Evolutionary conservation across 148 eudicot genomes (phyloP), one percentile per base, ranked within the genome.

Genomic region (Nepenthes mirabilis): DNA sequence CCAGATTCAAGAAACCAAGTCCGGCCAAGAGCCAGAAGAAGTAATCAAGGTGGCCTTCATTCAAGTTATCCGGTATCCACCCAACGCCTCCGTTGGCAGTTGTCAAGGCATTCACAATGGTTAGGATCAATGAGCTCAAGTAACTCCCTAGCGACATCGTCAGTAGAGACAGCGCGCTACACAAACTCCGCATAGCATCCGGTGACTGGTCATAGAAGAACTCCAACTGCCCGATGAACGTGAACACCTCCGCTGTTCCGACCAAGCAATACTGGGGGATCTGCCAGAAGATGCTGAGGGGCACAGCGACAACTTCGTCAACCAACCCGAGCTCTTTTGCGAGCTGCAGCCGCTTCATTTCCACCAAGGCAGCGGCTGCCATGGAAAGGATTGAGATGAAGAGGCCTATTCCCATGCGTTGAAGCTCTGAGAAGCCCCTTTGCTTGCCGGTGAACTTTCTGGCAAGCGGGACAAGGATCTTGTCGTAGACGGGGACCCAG

Each of bases 81-180:
- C 52, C 52, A 4, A 2, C 12, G 5, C 14, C 11, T 49, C 80
- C 63, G 47, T 84, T 86, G 14, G 12, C 72, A 1, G 95, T 82
- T 1, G 96, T 83, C 53, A 93, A 77, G 55, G 80, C 84, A 91
- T 85, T 77, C 6, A 93, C 95, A 14, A 89, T 68, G 0, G 80
- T 75, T 43, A 93, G 96, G 1, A 93, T 68, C 52, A 88, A 63
- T 65, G 84, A 88, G 62, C 96, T 93, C 14, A 82, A 88, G 1
- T 88, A 93, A 72, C 88, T 93, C 52, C 99, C 99, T 1, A 93
- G 82, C 9, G 99, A 86, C 59, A 88, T 88, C 0, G 99, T 88
- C n/a, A 94, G 84, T 93, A 93, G 89, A 62, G 89, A 86, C 9
- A 93, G 91, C 1, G 99, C 96, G 70, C 95, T 86, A 14, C 99